Conservation (phyloP, 345 rosid genomes). For the Rhodamnia rubescens region DNA sequence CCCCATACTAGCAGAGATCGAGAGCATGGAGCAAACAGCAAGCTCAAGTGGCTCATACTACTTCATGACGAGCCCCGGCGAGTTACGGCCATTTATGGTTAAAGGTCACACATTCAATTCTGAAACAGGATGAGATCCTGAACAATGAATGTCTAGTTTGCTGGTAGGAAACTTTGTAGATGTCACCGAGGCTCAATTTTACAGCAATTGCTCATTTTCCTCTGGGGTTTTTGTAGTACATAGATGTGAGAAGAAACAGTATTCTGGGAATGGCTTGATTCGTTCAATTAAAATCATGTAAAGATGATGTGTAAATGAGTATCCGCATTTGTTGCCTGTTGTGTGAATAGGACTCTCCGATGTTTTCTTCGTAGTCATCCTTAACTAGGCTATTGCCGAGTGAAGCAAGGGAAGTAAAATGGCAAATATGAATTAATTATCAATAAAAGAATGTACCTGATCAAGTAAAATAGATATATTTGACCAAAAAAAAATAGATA, state of each 20-base stretch:
- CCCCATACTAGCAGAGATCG: slow-evolving; percentile 40
- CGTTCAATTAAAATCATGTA: background rate
- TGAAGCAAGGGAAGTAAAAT: background rate
- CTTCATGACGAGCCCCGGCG: background rate
- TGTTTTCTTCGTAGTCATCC: background rate
- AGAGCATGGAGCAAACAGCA: slow-evolving; percentile 42
- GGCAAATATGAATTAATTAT: too few species aligned
- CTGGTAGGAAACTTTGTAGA: background rate
- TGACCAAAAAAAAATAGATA: background rate
- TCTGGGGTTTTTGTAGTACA: background rate
- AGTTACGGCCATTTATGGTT: background rate
- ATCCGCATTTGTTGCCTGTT: background rate
- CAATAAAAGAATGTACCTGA: background rate
- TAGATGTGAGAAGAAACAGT: background rate
- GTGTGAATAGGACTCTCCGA: background rate
- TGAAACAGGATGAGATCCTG: background rate
- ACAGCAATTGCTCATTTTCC: background rate
- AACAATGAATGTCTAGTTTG: background rate
- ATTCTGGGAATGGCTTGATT: background rate
- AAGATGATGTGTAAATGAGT: background rate
- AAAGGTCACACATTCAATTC: background rate
- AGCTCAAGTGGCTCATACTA: slow-evolving; percentile 32
- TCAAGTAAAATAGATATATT: background rate
- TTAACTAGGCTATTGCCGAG: background rate
- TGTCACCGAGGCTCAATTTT: background rate